Conservation (phyloP, 495 filamentous ascomycete genomes). For the Penicillium bialowiezense region DNA sequence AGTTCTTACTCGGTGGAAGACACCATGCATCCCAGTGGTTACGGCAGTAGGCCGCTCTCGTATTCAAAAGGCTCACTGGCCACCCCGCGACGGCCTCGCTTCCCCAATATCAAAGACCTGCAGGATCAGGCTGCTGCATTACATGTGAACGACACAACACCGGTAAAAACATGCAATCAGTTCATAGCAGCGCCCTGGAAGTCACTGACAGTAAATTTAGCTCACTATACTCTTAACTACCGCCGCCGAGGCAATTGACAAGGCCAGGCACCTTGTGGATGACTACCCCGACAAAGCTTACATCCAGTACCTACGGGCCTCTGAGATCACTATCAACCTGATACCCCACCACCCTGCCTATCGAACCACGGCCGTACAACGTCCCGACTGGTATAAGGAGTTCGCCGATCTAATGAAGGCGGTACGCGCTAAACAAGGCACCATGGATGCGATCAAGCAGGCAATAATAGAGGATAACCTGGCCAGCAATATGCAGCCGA, state of each 20-base stretch:
- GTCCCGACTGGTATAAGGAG: slow-evolving; percentile 38
- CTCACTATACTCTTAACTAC: slow-evolving; percentile 31
- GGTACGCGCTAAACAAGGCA: slow-evolving; percentile 46
- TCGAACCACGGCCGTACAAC: slow-evolving; percentile 28
- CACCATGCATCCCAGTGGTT: slow-evolving; percentile 29
- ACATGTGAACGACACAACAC: slow-evolving; percentile 38
- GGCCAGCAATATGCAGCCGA: slow-evolving; percentile 31
- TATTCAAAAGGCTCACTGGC: slow-evolving; percentile 23
- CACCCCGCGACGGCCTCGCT: slow-evolving; percentile 31
- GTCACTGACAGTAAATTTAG: slow-evolving; percentile 27
- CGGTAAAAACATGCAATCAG: slow-evolving; percentile 31
- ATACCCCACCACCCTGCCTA: slow-evolving; percentile 73
- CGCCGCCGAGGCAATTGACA: slow-evolving; percentile 36
- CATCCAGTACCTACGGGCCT: slow-evolving; percentile 77
- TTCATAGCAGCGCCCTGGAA: background rate
- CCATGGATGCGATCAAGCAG: slow-evolving; percentile 44
- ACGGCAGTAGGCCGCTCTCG: slow-evolving; percentile 22
- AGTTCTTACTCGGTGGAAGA: slow-evolving; percentile 30
- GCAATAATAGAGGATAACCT: slow-evolving; percentile 45
- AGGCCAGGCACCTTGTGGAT: slow-evolving; percentile 34
- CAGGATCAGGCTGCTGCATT: slow-evolving; percentile 46
- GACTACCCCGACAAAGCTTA: slow-evolving; percentile 62
- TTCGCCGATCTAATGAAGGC: slow-evolving; percentile 45
- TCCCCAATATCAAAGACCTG: slow-evolving; percentile 75
- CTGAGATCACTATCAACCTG: slow-evolving; percentile 68